These are phyloP conservation scores for Multifurca ochricompacta DNA, from an alignment of 768 basidiomycete genomes.

Conservation along the genomic window DNA sequence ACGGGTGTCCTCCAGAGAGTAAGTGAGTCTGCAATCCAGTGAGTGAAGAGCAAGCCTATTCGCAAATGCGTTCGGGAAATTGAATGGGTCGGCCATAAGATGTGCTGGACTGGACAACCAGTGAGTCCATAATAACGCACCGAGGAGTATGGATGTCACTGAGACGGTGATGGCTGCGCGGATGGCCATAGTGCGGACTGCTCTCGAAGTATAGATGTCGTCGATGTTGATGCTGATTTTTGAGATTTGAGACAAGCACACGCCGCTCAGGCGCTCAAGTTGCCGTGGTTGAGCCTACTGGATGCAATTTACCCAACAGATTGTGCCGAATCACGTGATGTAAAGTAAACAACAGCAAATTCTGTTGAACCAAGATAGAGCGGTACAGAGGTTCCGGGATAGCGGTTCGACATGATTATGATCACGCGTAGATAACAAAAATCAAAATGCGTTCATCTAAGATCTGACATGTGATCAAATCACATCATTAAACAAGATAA, in stretches of 20 bases:
- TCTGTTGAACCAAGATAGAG: too few relatives aligned
- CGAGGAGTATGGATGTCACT: constrained; percentile 73
- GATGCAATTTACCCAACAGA: too few relatives aligned
- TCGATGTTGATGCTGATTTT: background rate
- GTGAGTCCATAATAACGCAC: constrained; percentile 31
- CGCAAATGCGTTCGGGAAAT: background rate
- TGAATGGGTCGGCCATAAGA: background rate
- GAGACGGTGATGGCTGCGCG: constrained; percentile 69
- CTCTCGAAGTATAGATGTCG: background rate
- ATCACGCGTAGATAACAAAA: too few relatives aligned
- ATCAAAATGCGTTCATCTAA: too few relatives aligned
- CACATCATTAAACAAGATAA: too few relatives aligned
- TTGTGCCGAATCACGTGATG: too few relatives aligned
- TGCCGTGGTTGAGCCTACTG: too few relatives aligned
- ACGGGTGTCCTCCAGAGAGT: constrained; percentile 81
- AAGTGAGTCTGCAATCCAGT: constrained; percentile 90
- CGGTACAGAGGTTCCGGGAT: too few relatives aligned
- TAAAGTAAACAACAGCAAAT: too few relatives aligned
- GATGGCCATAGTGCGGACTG: constrained; percentile 36
- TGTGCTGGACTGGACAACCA: background rate
- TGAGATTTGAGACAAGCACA: background rate
- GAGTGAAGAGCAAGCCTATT: constrained; percentile 72
- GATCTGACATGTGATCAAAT: too few relatives aligned
- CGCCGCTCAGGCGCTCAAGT: background rate
- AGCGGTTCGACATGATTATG: too few relatives aligned